Base-by-base conservation (phyloP, 176 grass and related monocot species). In the Luzula sylvatica region DNA sequence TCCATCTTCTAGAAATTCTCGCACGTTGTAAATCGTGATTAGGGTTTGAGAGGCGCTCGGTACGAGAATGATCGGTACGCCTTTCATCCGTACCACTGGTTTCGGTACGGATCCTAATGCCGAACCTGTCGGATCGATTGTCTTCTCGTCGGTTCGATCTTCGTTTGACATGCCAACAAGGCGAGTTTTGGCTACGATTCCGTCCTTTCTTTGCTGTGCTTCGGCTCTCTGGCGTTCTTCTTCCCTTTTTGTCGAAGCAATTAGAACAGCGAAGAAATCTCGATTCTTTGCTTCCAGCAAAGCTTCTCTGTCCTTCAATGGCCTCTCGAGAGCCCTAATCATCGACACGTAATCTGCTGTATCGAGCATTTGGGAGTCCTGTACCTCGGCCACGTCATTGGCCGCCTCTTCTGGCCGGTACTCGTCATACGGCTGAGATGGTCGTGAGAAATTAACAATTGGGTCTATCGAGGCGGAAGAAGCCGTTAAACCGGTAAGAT, bases 1-100 rank as follows among this genome's bases (percentile, higher is more conserved):
- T 7, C 81, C 81, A 15, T 89, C 90, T 49, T 96, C 90, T 8
- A 96, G 62, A 58, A 96, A 96, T 24, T 96, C 90, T 72, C 47
- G 85, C 3, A 96, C 90, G 20, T 96, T 96, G 71, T 96, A 85
- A 49, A 96, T 96, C 0, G 90, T 89, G 3, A 96, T 82, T 1
- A 96, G 74, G 45, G 84, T 96, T 77, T 88, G 80, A 9, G 73
- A 96, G 39, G 90, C 90, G 67, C 90, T 96, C 26, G 90, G 90
- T 66, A 96, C 90, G 20, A 96, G 74, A 56, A 96, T 96, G 54
- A 96, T 96, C 15, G 90, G 84, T 49, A 96, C 74, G 14, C 58
- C 58, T 14, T 63, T 63, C 24, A 78, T 52, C 42, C 85, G 84
- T 3, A 82, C 81, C 14, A 58, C 71, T 25, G 70, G 19, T 71